A percentile compares a stretch with the other conserved stretches of the same genome.
phyloP scores from a whole-genome alignment of 2,329 filamentous ascomycete species.

The Hypoxylon sp. region DNA sequence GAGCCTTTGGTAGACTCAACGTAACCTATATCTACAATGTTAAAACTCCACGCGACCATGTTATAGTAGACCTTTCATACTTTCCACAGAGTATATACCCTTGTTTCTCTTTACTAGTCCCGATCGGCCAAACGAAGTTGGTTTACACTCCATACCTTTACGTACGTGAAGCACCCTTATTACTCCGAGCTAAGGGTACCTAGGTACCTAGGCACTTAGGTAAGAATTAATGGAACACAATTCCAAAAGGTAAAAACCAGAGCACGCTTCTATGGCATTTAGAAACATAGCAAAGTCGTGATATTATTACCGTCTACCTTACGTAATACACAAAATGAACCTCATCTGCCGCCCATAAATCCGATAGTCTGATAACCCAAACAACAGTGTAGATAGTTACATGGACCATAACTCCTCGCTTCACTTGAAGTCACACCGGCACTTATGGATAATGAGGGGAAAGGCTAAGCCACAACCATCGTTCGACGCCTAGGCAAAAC shows the following conservation, averaged over 20 bases:
- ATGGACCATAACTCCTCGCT: constrained; percentile 7
- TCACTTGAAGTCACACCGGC: not conserved
- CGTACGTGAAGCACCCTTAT: too few relatives aligned
- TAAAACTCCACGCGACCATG: not conserved
- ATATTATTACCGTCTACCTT: too few relatives aligned
- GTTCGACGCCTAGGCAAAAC: not conserved
- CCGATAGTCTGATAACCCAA: not conserved
- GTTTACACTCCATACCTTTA: too few relatives aligned
- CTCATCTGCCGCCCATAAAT: not conserved
- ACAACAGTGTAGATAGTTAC: not conserved
- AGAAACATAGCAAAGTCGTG: too few relatives aligned
- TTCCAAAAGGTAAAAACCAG: too few relatives aligned
- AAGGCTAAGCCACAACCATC: not conserved
- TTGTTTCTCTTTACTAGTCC: too few relatives aligned
- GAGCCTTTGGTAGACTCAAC: not conserved
- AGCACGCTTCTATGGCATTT: too few relatives aligned
- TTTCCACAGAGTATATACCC: not conserved
- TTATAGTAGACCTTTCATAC: not conserved
- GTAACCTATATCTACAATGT: not conserved
- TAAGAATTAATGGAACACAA: too few relatives aligned
- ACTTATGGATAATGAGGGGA: not conserved
- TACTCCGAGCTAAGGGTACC: too few relatives aligned
- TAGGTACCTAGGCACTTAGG: too few relatives aligned
- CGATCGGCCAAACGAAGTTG: too few relatives aligned
- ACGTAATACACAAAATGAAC: not conserved